Conservation (phyloP, 2,329 filamentous ascomycete species). For the Claviceps digitariae region DNA sequence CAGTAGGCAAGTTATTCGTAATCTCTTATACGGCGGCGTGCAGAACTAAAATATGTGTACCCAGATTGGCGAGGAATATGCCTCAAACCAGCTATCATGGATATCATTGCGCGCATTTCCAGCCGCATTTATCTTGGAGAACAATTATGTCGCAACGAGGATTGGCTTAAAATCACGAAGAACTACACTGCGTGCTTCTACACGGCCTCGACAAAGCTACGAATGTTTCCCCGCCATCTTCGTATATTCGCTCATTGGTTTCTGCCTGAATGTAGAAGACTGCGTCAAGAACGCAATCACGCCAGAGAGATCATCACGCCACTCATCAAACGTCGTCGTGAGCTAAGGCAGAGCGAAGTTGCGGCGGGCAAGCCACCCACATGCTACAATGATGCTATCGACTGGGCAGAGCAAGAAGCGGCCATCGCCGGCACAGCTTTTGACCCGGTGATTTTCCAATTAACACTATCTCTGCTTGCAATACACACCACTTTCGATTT, state of each 20-base stretch:
- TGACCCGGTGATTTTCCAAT: slow-evolving; percentile 9
- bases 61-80: slow-evolving; percentile 8
- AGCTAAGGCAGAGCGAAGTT: slow-evolving; percentile 18
- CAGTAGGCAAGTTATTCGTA: background rate
- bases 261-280: slow-evolving; percentile 22
- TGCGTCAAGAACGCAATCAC: slow-evolving; percentile 9
- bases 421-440: slow-evolving; percentile 18
- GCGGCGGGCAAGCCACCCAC: slow-evolving; percentile 25
- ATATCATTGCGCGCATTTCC: slow-evolving; percentile 10
- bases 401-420: slow-evolving; percentile 40
- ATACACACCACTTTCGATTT: slow-evolving; percentile 38
- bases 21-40: background rate
- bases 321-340: slow-evolving; percentile 30
- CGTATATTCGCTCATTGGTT: slow-evolving; percentile 33
- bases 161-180: slow-evolving; percentile 29
- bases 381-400: slow-evolving; percentile 30
- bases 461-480: slow-evolving; percentile 28
- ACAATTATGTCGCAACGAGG: slow-evolving; percentile 23
- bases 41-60: background rate
- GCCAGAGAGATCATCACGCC: slow-evolving; percentile 15
- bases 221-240: slow-evolving; percentile 28
- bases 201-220: slow-evolving; percentile 15
- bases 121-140: slow-evolving; percentile 23
- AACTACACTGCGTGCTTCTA: slow-evolving; percentile 31
- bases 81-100: slow-evolving; percentile 5